Conservation (phyloP, 2,329 filamentous ascomycete genomes). For the Clathrospora elynae region DNA sequence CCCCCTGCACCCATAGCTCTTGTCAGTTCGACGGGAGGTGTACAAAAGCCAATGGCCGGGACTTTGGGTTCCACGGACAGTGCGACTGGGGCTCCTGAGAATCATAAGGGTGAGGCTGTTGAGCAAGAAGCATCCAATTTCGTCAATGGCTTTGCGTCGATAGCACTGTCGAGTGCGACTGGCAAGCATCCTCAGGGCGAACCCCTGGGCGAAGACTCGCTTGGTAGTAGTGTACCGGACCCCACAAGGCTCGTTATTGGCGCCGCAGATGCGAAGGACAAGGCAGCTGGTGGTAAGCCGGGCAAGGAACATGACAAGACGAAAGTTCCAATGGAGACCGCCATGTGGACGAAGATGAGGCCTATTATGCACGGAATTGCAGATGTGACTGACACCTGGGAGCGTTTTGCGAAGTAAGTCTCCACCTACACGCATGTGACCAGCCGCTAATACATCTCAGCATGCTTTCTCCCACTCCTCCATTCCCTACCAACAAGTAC, state of each 20-base stretch:
- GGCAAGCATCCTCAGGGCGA: slow-evolving; percentile 76
- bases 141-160: slow-evolving; percentile 71
- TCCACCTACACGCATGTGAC: neutral
- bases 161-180: slow-evolving; percentile 74
- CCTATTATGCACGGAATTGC: slow-evolving; percentile 71
- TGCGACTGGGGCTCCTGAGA: slow-evolving; percentile 80
- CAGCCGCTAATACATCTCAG: slow-evolving; percentile 25
- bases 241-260: slow-evolving; percentile 61
- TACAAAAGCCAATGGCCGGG: slow-evolving; percentile 77
- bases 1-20: slow-evolving; percentile 77
- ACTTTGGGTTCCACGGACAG: slow-evolving; percentile 77
- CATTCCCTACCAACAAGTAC: slow-evolving; percentile 53
- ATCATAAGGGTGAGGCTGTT: slow-evolving; percentile 80
- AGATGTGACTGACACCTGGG: slow-evolving; percentile 66
- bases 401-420: slow-evolving; percentile 64
- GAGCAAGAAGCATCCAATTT: slow-evolving; percentile 84
- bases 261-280: slow-evolving; percentile 61
- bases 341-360: slow-evolving; percentile 77
- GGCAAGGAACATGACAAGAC: slow-evolving; percentile 70
- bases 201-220: slow-evolving; percentile 51
- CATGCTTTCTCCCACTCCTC: slow-evolving; percentile 55
- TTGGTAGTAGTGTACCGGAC: slow-evolving; percentile 64
- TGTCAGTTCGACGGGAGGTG: slow-evolving; percentile 70
- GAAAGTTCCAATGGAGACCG: slow-evolving; percentile 75
- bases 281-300: slow-evolving; percentile 58